Conservation (phyloP, 495 filamentous ascomycete genomes). For the Usnea hakonensis region DNA sequence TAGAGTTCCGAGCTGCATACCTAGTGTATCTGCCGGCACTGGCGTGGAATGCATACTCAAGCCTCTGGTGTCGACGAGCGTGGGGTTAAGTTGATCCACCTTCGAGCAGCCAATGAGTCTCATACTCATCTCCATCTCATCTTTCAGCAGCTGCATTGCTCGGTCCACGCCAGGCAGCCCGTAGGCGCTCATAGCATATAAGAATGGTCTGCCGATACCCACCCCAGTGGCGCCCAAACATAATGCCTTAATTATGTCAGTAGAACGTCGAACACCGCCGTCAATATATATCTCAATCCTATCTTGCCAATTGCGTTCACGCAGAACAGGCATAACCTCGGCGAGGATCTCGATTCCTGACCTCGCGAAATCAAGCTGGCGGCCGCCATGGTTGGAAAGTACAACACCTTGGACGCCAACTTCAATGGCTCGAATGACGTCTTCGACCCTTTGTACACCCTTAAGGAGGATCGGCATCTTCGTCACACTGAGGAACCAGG, state of each 20-base stretch:
- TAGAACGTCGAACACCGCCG: constrained; percentile 81
- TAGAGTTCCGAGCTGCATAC: no score
- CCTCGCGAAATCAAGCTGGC: constrained; percentile 90
- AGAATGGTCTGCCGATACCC: constrained; percentile 88
- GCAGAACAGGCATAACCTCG: constrained; percentile 91
- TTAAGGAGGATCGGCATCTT: constrained; percentile 96
- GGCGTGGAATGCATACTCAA: constrained; percentile 59
- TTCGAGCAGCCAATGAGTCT: constrained; percentile 72
- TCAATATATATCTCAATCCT: constrained; percentile 88
- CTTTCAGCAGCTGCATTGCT: constrained; percentile 90
- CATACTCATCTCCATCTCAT: constrained; percentile 99
- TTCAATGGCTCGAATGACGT: constrained; percentile 81
- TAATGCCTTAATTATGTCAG: constrained; percentile 93
- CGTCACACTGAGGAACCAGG: constrained; percentile 88
- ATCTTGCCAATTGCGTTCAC: constrained; percentile 71
- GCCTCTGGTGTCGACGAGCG: constrained; percentile 67
- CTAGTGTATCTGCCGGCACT: constrained; percentile 64
- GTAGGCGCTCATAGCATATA: constrained; percentile 94
- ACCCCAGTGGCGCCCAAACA: constrained; percentile 90
- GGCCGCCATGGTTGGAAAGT: constrained; percentile 91
- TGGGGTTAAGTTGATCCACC: constrained; percentile 69
- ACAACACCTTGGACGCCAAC: constrained; percentile 84
- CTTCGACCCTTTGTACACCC: constrained; percentile 92
- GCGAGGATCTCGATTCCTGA: constrained; percentile 90
- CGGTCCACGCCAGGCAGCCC: constrained; percentile 79